Evolutionary conservation across 176 grass and related monocot genomes (phyloP).

Genomic region (Oryza brachyantha): DNA sequence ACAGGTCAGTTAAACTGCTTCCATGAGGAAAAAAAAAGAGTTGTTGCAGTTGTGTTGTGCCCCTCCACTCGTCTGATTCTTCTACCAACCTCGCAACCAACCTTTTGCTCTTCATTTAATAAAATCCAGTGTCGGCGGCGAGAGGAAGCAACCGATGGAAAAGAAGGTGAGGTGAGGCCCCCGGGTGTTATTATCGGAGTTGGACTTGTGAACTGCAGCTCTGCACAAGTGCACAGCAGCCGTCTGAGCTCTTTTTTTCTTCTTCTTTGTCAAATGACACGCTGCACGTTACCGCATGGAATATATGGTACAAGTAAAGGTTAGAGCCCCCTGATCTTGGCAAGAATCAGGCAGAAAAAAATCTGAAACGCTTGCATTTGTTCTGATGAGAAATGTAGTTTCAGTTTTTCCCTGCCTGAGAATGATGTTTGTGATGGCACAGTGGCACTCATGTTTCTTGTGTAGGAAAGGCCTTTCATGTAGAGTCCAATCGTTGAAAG

Average conservation of each 20-base stretch:
- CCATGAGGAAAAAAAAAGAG: constrained; percentile 7
- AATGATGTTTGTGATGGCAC: background rate
- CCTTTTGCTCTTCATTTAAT: constrained; percentile 26
- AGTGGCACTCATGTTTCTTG: background rate
- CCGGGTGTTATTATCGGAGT: constrained; percentile 15
- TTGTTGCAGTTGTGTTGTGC: constrained; percentile 4
- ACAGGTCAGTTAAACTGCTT: background rate
- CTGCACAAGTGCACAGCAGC: background rate
- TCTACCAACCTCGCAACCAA: constrained; percentile 38
- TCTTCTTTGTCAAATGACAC: background rate
- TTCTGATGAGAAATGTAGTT: background rate
- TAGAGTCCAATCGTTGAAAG: background rate
- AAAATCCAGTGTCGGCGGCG: constrained; percentile 43
- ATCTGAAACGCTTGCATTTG: background rate
- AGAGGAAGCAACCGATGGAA: constrained; percentile 44
- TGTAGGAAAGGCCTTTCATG: background rate
- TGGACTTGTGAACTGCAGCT: constrained; percentile 43
- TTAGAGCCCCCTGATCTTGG: background rate
- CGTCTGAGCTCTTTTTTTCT: too few relatives aligned
- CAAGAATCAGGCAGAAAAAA: background rate
- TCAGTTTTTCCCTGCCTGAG: background rate
- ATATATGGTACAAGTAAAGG: background rate
- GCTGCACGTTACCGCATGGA: background rate
- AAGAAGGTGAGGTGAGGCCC: background rate
- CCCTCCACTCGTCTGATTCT: constrained; percentile 31